A percentile compares a stretch with the other conserved stretches of the same genome.
These are phyloP conservation scores for Polyrhizophydium stewartii DNA, from an alignment of 371 early-diverging fungal genomes.

Conservation along the genomic window DNA sequence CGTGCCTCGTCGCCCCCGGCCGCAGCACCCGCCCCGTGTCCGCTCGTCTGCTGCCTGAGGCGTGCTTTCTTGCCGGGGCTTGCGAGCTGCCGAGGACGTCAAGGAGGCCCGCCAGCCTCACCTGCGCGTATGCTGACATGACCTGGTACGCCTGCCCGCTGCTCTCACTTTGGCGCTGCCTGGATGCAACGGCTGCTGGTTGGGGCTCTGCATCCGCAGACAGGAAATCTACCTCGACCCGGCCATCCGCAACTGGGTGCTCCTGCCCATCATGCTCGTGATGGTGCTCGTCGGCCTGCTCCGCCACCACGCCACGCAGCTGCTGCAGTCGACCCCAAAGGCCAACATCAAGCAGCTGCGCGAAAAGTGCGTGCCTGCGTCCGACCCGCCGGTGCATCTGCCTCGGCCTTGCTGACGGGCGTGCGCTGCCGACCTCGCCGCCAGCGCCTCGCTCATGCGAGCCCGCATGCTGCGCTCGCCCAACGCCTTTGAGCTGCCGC, in stretches of 20 bases:
- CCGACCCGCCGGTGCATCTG: background rate
- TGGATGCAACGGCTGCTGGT: too few relatives aligned
- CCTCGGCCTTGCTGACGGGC: background rate
- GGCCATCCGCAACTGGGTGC: constrained; percentile 62
- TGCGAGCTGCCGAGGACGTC: too few relatives aligned
- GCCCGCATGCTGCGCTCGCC: constrained; percentile 61
- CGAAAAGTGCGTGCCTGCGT: background rate
- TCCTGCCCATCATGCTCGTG: constrained; percentile 93
- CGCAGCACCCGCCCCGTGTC: too few relatives aligned
- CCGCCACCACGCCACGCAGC: constrained; percentile 85
- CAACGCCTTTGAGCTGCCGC: constrained; percentile 65
- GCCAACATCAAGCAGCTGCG: constrained; percentile 41
- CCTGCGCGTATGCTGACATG: too few relatives aligned
- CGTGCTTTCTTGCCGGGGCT: too few relatives aligned
- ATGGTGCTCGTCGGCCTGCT: constrained; percentile 94
- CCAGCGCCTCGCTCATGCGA: constrained; percentile 61
- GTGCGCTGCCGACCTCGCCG: background rate
- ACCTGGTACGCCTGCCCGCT: too few relatives aligned
- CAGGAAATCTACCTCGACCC: constrained; percentile 35
- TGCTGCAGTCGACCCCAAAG: constrained; percentile 76
- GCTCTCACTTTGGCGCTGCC: too few relatives aligned
- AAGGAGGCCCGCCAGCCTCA: too few relatives aligned
- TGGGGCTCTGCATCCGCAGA: too few relatives aligned
- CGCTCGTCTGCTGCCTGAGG: too few relatives aligned
- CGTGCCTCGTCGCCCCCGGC: too few relatives aligned